Percentiles rank a stretch among this genome's conserved stretches.
These are phyloP conservation scores for Rhodotorula sp. DNA, from an alignment of 1,284 basidiomycete species.

Conservation along the genomic window DNA sequence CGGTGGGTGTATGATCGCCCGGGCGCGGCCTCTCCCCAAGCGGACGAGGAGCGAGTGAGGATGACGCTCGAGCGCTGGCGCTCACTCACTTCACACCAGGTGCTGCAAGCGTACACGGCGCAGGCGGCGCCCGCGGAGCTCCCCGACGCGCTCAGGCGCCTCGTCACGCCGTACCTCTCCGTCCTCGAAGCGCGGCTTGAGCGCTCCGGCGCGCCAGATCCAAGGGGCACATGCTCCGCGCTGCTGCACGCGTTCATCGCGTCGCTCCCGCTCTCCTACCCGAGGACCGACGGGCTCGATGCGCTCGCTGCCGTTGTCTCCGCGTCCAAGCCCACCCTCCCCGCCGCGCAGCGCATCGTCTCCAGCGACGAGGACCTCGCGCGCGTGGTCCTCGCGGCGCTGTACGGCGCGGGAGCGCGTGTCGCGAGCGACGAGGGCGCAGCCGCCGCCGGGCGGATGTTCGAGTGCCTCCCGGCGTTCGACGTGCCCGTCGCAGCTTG, in stretches of 20 bases:
- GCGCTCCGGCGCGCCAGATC: slow-evolving; percentile 64
- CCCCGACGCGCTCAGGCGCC: slow-evolving; percentile 67
- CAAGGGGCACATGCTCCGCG: slow-evolving; percentile 48
- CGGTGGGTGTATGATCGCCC: slow-evolving; percentile 80
- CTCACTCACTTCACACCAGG: slow-evolving; percentile 63
- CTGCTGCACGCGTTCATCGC: slow-evolving; percentile 77
- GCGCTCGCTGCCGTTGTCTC: slow-evolving; percentile 76
- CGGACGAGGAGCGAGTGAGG: slow-evolving; percentile 43
- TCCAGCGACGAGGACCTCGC: slow-evolving; percentile 79
- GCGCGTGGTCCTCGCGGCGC: slow-evolving; percentile 76
- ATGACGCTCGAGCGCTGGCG: slow-evolving; percentile 77
- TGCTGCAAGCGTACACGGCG: slow-evolving; percentile 73
- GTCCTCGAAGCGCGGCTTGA: slow-evolving; percentile 83
- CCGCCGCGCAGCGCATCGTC: slow-evolving; percentile 68
- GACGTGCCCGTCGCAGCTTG: too few relatives aligned
- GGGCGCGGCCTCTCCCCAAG: slow-evolving; percentile 46
- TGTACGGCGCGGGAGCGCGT: slow-evolving; percentile 65
- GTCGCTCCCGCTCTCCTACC: slow-evolving; percentile 39
- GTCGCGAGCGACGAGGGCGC: slow-evolving; percentile 60
- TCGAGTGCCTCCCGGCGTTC: slow-evolving; percentile 87
- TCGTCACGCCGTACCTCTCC: slow-evolving; percentile 86
- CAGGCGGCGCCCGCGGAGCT: slow-evolving; percentile 67
- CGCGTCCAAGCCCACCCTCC: slow-evolving; percentile 81
- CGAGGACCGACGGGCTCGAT: slow-evolving; percentile 56
- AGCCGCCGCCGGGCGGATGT: slow-evolving; percentile 83